These are phyloP conservation scores for Claviceps africana DNA, from an alignment of 2,329 filamentous ascomycete species.

Conservation along the genomic window DNA sequence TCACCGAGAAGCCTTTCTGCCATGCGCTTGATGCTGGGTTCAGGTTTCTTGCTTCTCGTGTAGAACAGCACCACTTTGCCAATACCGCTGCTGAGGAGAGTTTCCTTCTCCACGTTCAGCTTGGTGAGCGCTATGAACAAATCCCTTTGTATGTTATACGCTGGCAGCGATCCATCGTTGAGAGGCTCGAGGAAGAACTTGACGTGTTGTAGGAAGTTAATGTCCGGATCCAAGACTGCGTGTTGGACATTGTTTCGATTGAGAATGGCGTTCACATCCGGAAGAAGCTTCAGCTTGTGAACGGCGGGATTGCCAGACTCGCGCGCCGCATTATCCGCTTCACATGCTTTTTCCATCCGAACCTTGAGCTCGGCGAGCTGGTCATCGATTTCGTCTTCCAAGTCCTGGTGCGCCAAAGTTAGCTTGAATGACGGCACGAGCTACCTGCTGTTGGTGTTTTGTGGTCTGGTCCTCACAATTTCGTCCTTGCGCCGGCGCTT, in stretches of 20 bases:
- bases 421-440: slow-evolving; percentile 10
- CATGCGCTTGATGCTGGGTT: slow-evolving; percentile 80
- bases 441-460: background rate
- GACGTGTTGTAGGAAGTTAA: slow-evolving; percentile 85
- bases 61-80: slow-evolving; percentile 96
- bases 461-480: slow-evolving; percentile 44
- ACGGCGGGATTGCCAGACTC: slow-evolving; percentile 67
- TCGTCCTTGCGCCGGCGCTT: slow-evolving; percentile 75
- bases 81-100: slow-evolving; percentile 78
- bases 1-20: slow-evolving; percentile 86
- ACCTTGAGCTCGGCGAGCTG: slow-evolving; percentile 79
- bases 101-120: slow-evolving; percentile 82
- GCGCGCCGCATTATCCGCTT: slow-evolving; percentile 73
- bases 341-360: slow-evolving; percentile 80
- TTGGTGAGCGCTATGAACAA: slow-evolving; percentile 69
- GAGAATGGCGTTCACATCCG: slow-evolving; percentile 74
- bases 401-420: slow-evolving; percentile 43
- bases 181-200: slow-evolving; percentile 95
- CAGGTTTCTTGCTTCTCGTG: slow-evolving; percentile 83
- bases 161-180: slow-evolving; percentile 83
- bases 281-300: slow-evolving; percentile 86
- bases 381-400: slow-evolving; percentile 81
- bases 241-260: slow-evolving; percentile 80
- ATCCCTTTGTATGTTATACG: slow-evolving; percentile 95
- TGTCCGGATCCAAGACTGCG: slow-evolving; percentile 82